Conservation (phyloP, 768 basidiomycete species). For the Amanita pallidorosea region DNA sequence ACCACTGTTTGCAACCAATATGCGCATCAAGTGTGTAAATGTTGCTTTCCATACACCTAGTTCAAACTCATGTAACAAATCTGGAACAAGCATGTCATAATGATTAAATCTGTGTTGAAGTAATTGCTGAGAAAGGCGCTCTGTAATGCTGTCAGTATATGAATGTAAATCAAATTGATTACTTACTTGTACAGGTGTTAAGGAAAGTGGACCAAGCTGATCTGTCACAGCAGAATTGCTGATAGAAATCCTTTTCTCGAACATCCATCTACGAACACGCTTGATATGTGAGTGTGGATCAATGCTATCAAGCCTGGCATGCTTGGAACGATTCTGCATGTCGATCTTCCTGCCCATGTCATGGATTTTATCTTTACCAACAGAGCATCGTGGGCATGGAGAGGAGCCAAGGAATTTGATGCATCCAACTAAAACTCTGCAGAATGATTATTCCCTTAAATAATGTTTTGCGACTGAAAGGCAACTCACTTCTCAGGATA, state of each 20-base stretch:
- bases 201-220: neutral
- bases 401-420: conserved; percentile 24
- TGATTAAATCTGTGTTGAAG: conserved; percentile 13
- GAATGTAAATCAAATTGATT: conserved; percentile 6
- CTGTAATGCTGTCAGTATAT: conserved; percentile 8
- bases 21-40: conserved; percentile 23
- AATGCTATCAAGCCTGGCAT: conserved; percentile 3
- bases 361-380: conserved; percentile 14
- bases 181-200: conserved; percentile 12
- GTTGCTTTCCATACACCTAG: conserved; percentile 26
- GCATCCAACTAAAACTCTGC: conserved; percentile 18
- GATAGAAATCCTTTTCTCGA: neutral
- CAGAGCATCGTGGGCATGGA: conserved; percentile 23
- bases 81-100: conserved; percentile 5
- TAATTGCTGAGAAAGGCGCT: conserved; percentile 18
- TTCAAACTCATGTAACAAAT: too few relatives aligned
- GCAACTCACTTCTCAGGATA: conserved; percentile 28
- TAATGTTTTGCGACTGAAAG: neutral
- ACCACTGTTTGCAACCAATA: conserved; percentile 14
- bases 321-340: neutral
- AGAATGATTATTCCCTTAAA: too few relatives aligned
- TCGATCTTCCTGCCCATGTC: conserved; percentile 18
- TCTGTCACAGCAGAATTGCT: neutral
- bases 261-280: neutral
- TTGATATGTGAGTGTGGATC: neutral